Percentiles rank a stretch among this genome's conserved stretches.
These are phyloP conservation scores for Otatea glauca DNA, from an alignment of 176 grass and related monocot genomes.

Conservation along the genomic window DNA sequence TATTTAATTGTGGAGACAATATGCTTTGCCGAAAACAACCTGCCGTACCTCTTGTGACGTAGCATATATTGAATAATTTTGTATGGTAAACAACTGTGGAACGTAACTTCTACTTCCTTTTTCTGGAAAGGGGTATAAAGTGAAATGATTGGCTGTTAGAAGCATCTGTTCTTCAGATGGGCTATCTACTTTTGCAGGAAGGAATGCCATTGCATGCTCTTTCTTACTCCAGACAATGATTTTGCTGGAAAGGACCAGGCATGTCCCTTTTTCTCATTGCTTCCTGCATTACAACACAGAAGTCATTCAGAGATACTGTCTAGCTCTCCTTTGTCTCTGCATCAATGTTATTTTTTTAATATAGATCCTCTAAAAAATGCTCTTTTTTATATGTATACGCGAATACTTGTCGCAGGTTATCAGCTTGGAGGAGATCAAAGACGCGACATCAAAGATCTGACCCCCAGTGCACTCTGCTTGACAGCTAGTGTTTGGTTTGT, in stretches of 20 bases:
- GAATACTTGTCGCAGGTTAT: slow-evolving; percentile 55
- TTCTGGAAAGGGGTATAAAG: background rate
- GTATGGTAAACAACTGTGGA: background rate
- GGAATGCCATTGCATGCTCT: slow-evolving; percentile 98
- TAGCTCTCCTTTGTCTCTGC: background rate
- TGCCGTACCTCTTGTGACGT: background rate
- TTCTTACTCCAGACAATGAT: slow-evolving; percentile 93
- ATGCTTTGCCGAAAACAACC: background rate
- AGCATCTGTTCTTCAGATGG: slow-evolving; percentile 7
- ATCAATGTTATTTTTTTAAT: background rate
- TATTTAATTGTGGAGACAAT: slow-evolving; percentile 19
- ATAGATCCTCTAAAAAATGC: too few relatives aligned
- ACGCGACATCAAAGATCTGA: slow-evolving; percentile 79
- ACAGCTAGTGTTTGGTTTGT: slow-evolving; percentile 24
- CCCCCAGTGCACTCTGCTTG: background rate
- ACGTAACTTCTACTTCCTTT: background rate
- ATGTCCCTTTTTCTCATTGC: slow-evolving; percentile 22
- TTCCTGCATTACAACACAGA: background rate
- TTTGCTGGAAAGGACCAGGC: slow-evolving; percentile 92
- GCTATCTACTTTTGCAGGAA: slow-evolving; percentile 58
- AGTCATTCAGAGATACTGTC: background rate
- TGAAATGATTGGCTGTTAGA: background rate
- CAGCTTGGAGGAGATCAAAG: slow-evolving; percentile 81
- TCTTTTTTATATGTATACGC: background rate
- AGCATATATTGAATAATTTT: background rate